Base-by-base conservation (phyloP, 352 stramenopile species). In the Albugo candida region DNA sequence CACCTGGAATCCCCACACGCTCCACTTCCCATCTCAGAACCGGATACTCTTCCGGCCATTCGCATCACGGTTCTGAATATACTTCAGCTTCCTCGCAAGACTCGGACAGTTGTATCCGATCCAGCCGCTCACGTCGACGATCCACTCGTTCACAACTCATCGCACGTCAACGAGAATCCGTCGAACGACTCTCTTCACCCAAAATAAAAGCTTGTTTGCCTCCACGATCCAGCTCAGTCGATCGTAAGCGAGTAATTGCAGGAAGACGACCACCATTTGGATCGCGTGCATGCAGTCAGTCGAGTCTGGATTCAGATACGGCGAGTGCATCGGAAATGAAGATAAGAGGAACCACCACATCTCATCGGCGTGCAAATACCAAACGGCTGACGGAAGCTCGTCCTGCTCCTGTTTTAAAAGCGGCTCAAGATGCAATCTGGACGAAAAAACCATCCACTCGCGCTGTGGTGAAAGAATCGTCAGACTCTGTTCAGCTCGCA, bases 31-130 rank as follows among this genome's bases (percentile, higher is more conserved):
- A 36, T 14, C 24, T 31, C 24, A 31, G 24, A 31, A 58, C 56
- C 16, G 72, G 72, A 1, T 84, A 82, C 54, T 65, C 64, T 4
- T 84, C 72, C 1, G 69, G 82, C 36, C 81, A 63, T 34, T 84
- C 72, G 10, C 53, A 36, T 6, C 24, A 31, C 8, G 69, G 67
- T 43, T 10, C 3, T 17, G 75, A 72, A 0, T 88, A 88, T 42
- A 82, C 66, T 2, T 88, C 75, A 5, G 65, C 63, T 0, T 64
- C 50, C 0, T 88, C 72, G 0, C 62, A 67, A 41, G 58, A 47
- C 1, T 83, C 70, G 1, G 76, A 72, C 35, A 37, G 35, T n/a
- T 82, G 66, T 0, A 65, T 56, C 12, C 59, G 57, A 0, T 76
- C 70, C 12, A 58, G 60, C 1, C 53, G 65, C 31, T 70, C 63